These are phyloP conservation scores for Aspergillus unguis DNA, from an alignment of 2,329 filamentous ascomycete genomes.

Conservation along the genomic window DNA sequence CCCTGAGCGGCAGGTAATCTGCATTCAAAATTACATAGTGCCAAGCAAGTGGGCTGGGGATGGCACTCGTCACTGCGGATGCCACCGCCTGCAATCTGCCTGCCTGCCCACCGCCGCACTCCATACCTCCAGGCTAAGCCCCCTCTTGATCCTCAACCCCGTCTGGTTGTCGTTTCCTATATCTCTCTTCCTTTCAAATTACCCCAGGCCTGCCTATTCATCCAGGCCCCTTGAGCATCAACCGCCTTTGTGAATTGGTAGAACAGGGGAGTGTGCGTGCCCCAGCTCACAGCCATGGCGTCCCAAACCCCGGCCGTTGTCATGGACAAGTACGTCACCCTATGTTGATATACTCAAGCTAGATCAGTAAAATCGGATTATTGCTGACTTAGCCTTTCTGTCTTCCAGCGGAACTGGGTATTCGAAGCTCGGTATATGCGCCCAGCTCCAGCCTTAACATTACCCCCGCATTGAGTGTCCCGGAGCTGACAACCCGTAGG, in stretches of 20 bases:
- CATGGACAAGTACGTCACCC: constrained; percentile 95
- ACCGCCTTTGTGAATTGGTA: constrained; percentile 9
- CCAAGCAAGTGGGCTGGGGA: too few relatives aligned
- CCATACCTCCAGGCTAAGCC: constrained; percentile 5
- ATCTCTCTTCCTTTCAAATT: background rate
- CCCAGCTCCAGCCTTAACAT: constrained; percentile 1
- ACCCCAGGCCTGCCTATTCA: constrained; percentile 2
- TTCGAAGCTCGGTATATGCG: constrained; percentile 84
- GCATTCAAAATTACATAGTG: too few relatives aligned
- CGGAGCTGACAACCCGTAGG: constrained; percentile 55
- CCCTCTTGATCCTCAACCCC: constrained; percentile 9
- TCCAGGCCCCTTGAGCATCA: constrained; percentile 4
- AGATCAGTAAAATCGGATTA: constrained; percentile 30
- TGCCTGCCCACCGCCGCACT: constrained; percentile 9
- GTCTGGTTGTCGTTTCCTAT: constrained; percentile 6
- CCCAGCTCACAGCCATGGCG: constrained; percentile 63
- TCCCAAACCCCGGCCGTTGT: constrained; percentile 99
- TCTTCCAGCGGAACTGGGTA: constrained; percentile 88
- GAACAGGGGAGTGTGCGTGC: constrained; percentile 19
- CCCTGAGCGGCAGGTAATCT: too few relatives aligned
- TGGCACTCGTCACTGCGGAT: background rate
- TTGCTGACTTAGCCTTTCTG: constrained; percentile 36
- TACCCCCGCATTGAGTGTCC: constrained; percentile 9
- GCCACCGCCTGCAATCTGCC: constrained; percentile 10
- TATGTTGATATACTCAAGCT: constrained; percentile 7